These are phyloP conservation scores for Pulveroboletus sp. DNA, from an alignment of 768 basidiomycete species.

Conservation along the genomic window DNA sequence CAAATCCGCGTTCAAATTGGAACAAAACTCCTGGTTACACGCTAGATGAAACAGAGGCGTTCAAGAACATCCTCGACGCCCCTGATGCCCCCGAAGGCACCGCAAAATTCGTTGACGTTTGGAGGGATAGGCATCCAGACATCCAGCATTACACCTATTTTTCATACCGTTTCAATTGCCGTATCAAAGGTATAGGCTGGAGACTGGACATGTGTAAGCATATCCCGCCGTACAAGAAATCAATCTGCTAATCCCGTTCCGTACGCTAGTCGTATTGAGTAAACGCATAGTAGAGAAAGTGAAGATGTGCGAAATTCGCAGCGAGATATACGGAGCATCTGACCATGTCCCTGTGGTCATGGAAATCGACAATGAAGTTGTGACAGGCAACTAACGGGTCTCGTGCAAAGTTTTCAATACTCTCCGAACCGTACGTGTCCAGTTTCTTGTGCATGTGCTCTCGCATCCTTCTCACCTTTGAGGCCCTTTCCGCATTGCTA, in stretches of 20 bases:
- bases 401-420: slow-evolving; percentile 44
- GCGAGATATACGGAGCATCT: slow-evolving; percentile 83
- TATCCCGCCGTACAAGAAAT: slow-evolving; percentile 5
- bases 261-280: slow-evolving; percentile 64
- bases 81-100: slow-evolving; percentile 34
- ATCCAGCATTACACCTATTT: slow-evolving; percentile 83
- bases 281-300: slow-evolving; percentile 62
- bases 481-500: slow-evolving; percentile 81
- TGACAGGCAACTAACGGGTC: slow-evolving; percentile 18
- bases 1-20: slow-evolving; percentile 74
- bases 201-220: slow-evolving; percentile 78
- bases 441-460: slow-evolving; percentile 81
- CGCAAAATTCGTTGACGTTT: slow-evolving; percentile 70
- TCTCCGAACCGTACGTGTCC: slow-evolving; percentile 87
- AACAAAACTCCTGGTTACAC: slow-evolving; percentile 89
- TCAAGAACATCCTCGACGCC: slow-evolving; percentile 62
- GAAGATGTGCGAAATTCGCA: slow-evolving; percentile 82
- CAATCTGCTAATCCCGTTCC: slow-evolving; percentile 1
- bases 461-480: slow-evolving; percentile 93
- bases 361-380: slow-evolving; percentile 56
- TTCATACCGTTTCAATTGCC: slow-evolving; percentile 78
- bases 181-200: slow-evolving; percentile 83
- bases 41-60: slow-evolving; percentile 74
- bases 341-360: slow-evolving; percentile 82
- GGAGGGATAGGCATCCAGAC: slow-evolving; percentile 69